These are phyloP conservation scores for Puccinia polysora DNA, from an alignment of 1,284 basidiomycete species.

Conservation along the genomic window DNA sequence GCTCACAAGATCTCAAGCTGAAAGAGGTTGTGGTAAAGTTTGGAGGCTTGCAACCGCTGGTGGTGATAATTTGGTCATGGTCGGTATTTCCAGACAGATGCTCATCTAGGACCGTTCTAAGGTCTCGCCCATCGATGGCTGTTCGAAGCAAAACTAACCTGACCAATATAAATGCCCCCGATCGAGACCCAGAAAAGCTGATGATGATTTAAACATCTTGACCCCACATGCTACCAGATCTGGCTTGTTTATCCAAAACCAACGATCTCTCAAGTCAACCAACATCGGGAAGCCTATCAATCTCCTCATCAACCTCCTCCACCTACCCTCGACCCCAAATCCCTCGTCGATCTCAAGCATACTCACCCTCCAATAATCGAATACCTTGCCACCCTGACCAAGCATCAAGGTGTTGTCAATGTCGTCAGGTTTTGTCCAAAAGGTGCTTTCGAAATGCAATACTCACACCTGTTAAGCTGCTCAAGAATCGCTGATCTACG, in stretches of 20 bases:
- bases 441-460: conserved; percentile 59
- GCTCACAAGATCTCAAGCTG: conserved; percentile 45
- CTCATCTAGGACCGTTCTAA: not conserved
- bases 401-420: conserved; percentile 92
- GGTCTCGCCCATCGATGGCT: too few species aligned
- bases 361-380: conserved; percentile 60
- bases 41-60: conserved; percentile 92
- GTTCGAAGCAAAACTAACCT: not conserved
- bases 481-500: not conserved
- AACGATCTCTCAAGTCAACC: conserved; percentile 56
- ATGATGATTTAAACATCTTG: not conserved
- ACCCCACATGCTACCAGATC: conserved; percentile 58
- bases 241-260: conserved; percentile 94
- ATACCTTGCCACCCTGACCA: conserved; percentile 85
- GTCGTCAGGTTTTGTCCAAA: conserved; percentile 93
- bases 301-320: conserved; percentile 5
- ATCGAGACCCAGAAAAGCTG: conserved; percentile 7
- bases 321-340: conserved; percentile 18
- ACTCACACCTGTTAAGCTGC: not conserved
- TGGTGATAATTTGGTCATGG: conserved; percentile 93
- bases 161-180: not conserved
- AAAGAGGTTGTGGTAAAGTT: conserved; percentile 54
- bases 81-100: conserved; percentile 53
- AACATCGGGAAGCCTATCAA: conserved; percentile 20
- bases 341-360: conserved; percentile 12